phyloP scores from a whole-genome alignment of 2,329 filamentous ascomycete species.

The Colletotrichum lindemuthianum region DNA sequence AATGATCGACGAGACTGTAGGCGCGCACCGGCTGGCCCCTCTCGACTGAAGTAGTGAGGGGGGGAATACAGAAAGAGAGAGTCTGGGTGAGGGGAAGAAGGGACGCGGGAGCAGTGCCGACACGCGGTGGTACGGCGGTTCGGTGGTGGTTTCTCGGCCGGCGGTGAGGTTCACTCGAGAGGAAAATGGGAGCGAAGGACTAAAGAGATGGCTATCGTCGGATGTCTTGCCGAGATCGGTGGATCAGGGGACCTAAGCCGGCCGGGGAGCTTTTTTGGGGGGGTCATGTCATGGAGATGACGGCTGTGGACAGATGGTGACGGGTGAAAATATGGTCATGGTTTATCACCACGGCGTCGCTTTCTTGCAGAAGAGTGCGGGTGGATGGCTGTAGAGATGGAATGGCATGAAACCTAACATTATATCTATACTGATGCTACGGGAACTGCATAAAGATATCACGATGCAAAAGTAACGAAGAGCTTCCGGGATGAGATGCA shows the following conservation, averaged over 20 bases:
- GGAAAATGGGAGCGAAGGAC: slow-evolving; percentile 3
- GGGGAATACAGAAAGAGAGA: background rate
- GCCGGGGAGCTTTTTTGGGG: background rate
- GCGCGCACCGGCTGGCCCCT: background rate
- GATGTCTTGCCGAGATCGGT: slow-evolving; percentile 32
- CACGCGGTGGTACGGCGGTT: slow-evolving; percentile 3
- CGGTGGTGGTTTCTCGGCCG: background rate
- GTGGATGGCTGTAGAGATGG: no score
- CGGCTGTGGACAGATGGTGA: background rate
- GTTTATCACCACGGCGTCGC: background rate
- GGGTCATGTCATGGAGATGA: background rate
- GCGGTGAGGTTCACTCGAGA: slow-evolving; percentile 8
- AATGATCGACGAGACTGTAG: no score
- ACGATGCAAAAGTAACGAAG: background rate
- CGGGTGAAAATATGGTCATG: background rate
- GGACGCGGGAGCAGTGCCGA: slow-evolving; percentile 21
- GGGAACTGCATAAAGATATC: no score
- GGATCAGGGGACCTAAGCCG: background rate
- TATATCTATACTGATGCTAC: no score
- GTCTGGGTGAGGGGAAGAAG: background rate
- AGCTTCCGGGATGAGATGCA: background rate
- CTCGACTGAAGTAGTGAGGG: slow-evolving; percentile 2
- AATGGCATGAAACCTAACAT: no score
- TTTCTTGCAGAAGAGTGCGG: no score
- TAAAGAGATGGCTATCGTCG: slow-evolving; percentile 34